Evolutionary conservation across 441 rosid species (phyloP), one percentile per base, ranked within the genome.

Genomic region (Syzygium malaccense): DNA sequence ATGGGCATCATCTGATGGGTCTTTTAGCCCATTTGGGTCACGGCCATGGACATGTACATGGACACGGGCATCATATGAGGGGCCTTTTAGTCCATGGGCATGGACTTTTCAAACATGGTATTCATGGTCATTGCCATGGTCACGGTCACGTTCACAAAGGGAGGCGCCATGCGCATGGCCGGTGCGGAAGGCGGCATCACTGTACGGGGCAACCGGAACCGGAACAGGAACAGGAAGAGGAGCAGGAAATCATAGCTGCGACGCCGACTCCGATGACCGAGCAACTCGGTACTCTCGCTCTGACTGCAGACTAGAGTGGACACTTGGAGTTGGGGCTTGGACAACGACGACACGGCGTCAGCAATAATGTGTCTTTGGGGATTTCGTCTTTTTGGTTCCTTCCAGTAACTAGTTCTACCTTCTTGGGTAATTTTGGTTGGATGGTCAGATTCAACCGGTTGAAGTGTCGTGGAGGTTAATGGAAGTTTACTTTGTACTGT

Each of bases 231-330:
- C 48, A 45, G 48, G 48, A 45, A 45, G 48, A 15, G 71, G 37
- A 64, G 4, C 71, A 62, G 14, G 71, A 30, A 62, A 37, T 30
- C 20, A 3, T 20, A 14, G 71, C 7, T 62, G 7, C 19, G 20
- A 14, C 10, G 37, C 71, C 5, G 8, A 0, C 19, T 7, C 37
- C 20, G 10, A 7, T 30, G 0, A 30, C 4, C 37, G 20, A 0
- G 20, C 71, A 64, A 64, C 11, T 0, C 11, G 37, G 20, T 14
- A 30, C 71, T 62, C 71, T 62, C 3, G 10, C 71, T 62, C 5
- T 62, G 71, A 62, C 71, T 62, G 20, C 71, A 3, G 14, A 64
- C 1, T 62, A n/a, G 71, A 19, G 71, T 28, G 68, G 68, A 62
- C 19, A 9, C 33, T 62, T 14, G 68, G 19, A 3, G 10, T 62